Evolutionary conservation across 192 early-diverging fungal genomes (phyloP).

Genomic region (Entomortierella parvispora): DNA sequence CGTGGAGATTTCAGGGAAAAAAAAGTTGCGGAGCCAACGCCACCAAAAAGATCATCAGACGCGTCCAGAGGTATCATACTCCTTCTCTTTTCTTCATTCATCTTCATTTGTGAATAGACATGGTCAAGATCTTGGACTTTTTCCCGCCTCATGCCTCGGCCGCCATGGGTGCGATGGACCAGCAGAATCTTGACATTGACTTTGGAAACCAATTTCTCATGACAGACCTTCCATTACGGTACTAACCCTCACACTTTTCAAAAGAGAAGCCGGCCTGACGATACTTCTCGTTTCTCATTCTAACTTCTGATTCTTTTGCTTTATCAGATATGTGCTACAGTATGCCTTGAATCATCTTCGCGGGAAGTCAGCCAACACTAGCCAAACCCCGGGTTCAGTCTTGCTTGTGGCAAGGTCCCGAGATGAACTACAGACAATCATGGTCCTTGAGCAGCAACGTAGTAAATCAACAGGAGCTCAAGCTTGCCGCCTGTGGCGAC

Average conservation of each 20-base stretch:
- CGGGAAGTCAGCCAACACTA: background rate
- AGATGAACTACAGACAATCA: background rate
- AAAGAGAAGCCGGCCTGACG: no score
- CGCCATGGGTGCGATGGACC: background rate
- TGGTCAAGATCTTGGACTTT: constrained; percentile 25
- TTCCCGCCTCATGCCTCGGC: constrained; percentile 11
- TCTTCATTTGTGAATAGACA: constrained; percentile 1
- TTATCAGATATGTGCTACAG: constrained; percentile 30
- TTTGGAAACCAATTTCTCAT: constrained; percentile 6
- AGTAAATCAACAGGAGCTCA: no score
- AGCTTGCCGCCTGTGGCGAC: no score
- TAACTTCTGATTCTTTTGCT: background rate
- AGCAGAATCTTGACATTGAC: background rate
- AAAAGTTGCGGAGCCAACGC: background rate
- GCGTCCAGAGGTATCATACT: no score
- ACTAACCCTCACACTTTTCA: background rate
- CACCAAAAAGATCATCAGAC: constrained; percentile 3
- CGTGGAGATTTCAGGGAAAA: constrained; percentile 1
- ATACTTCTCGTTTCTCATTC: background rate
- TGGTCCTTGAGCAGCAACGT: constrained; percentile 14
- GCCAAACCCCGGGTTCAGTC: background rate
- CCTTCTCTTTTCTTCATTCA: no score
- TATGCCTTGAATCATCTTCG: constrained; percentile 32
- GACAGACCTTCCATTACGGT: constrained; percentile 25
- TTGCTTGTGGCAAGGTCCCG: constrained; percentile 20